Evolutionary conservation across 129 eudicot species (phyloP), one percentile per base, ranked within the genome.

Genomic region (Solidago caesia): DNA sequence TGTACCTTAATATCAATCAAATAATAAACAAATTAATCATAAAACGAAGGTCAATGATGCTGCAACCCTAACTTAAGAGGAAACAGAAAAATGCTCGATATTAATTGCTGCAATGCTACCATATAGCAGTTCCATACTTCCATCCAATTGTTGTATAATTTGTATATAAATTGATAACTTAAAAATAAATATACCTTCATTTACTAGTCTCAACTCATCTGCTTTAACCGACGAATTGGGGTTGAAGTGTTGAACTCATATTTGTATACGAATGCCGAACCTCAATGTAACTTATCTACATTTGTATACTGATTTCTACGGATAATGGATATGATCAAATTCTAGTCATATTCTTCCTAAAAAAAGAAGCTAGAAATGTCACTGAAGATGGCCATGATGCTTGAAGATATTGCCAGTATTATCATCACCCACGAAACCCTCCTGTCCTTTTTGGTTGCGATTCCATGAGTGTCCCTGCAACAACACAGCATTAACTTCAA

Each of bases 381-480:
- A 59, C 92, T 89, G 84, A 82, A 85, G 64, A 92, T 92, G 15
- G 98, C 98, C 77, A 92, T 89, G 33, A 85, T 60, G 73, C 98
- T 89, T 66, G 98, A 92, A n/a, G 90, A 89, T 51, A 89, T 88
- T 39, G 96, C 98, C 81, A 92, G 71, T 9, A 89, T 65, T 65
- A 92, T 75, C 96, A 92, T 92, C 72, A 89, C 68, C 96, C 90
- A 87, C 0, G 98, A 88, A 13, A 88, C 75, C 13, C 82, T 63
- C 53, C 82, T 88, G 75, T 92, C 98, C 9, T 83, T 89, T 78
- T 75, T 87, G 10, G 82, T 88, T 29, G 92, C 87, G 66, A 84
- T 88, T 66, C 92, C 86, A 77, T 86, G 94, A 33, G 79, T 83
- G 77, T 89, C 90, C 83, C 96, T 92, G 91, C 85, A 75, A 75